Conservation (phyloP, 2,329 filamentous ascomycete species). For the Aaosphaeria pasadenensis region DNA sequence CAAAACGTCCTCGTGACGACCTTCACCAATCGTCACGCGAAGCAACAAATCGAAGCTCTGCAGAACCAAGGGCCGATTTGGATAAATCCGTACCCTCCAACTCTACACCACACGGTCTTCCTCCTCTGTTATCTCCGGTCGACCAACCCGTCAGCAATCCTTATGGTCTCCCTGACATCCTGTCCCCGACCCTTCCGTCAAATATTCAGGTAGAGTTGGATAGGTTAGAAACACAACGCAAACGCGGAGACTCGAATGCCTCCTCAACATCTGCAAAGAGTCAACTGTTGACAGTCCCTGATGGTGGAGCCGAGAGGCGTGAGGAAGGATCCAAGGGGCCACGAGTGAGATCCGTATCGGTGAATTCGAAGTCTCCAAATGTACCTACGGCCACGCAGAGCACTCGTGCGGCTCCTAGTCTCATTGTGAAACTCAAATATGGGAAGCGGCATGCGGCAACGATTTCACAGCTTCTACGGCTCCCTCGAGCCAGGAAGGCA, state of each 20-base stretch:
- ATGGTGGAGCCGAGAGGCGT: conserved; percentile 13
- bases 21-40: conserved; percentile 1
- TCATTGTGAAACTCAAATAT: conserved; percentile 52
- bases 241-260: conserved; percentile 31
- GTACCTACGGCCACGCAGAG: conserved; percentile 7
- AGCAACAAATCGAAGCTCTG: conserved; percentile 32
- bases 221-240: conserved; percentile 38
- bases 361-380: conserved; percentile 24
- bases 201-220: conserved; percentile 54
- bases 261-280: conserved; percentile 33
- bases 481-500: conserved; percentile 23
- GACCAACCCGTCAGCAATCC: conserved; percentile 40
- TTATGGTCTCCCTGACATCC: conserved; percentile 48
- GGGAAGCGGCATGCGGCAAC: conserved; percentile 48
- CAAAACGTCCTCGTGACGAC: conserved; percentile 13
- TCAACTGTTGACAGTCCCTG: conserved; percentile 21
- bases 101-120: conserved; percentile 36
- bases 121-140: conserved; percentile 38
- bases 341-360: conserved; percentile 22
- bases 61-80: conserved; percentile 28
- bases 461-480: conserved; percentile 39
- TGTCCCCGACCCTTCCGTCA: conserved; percentile 58
- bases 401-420: conserved; percentile 14
- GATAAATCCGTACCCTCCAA: conserved; percentile 27
- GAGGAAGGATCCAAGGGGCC: conserved; percentile 19